Conservation (phyloP, 441 rosid genomes). For the Brassica hybrid region DNA sequence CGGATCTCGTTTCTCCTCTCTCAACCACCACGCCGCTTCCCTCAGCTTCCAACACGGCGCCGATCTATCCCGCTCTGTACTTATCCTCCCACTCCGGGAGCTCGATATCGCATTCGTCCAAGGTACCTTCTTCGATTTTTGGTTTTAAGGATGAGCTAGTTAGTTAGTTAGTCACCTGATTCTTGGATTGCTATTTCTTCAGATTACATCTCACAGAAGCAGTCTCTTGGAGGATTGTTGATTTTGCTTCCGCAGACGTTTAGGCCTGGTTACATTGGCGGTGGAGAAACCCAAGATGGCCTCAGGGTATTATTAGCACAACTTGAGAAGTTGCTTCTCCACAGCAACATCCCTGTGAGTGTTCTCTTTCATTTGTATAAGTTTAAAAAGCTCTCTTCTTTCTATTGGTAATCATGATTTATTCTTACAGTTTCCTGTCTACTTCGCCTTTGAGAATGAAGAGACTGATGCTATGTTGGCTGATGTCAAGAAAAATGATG, state of each 20-base stretch:
- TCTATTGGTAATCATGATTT: background rate
- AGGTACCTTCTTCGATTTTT: no score
- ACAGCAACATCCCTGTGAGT: conserved; percentile 87
- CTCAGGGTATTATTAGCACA: conserved; percentile 54
- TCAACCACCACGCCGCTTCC: conserved; percentile 92
- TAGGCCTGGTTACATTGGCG: no score
- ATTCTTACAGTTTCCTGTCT: conserved; percentile 83
- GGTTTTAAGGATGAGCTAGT: no score
- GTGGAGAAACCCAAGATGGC: conserved; percentile 50
- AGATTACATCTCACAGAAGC: conserved; percentile 69
- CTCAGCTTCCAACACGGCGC: conserved; percentile 72
- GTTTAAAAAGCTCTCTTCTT: no score
- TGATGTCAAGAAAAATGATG: conserved; percentile 86
- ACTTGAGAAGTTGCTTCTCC: conserved; percentile 78
- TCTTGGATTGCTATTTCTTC: no score
- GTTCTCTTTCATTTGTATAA: no score
- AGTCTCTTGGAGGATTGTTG: conserved; percentile 83
- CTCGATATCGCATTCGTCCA: conserved; percentile 64
- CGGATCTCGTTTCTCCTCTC: conserved; percentile 87
- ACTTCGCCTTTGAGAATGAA: conserved; percentile 93
- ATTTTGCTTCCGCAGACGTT: conserved; percentile 82
- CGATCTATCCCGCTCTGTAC: conserved; percentile 89
- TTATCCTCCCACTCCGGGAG: conserved; percentile 83
- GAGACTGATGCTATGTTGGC: conserved; percentile 77
- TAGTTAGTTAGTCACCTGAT: no score